phyloP scores from a whole-genome alignment of 495 filamentous ascomycete genomes.

The Penicillium soppii region DNA sequence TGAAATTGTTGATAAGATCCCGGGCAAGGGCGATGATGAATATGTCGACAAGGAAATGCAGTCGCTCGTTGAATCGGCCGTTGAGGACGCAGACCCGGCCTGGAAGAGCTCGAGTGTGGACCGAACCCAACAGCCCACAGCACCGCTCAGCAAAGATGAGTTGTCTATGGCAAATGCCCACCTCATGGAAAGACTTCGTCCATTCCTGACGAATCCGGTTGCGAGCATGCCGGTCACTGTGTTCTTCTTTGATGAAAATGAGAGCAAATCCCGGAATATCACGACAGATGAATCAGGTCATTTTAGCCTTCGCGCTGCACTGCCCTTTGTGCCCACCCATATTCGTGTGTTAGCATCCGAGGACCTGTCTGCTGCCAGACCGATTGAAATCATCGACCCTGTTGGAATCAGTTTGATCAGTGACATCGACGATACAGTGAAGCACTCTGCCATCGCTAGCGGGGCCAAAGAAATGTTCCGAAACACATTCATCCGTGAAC shows the following conservation, averaged over 20 bases:
- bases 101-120: conserved; percentile 42
- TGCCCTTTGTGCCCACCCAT: conserved; percentile 90
- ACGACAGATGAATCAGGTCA: conserved; percentile 84
- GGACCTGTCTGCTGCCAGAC: conserved; percentile 73
- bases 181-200: conserved; percentile 80
- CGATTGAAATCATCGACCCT: conserved; percentile 72
- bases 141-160: conserved; percentile 66
- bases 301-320: conserved; percentile 70
- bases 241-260: conserved; percentile 85
- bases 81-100: conserved; percentile 68
- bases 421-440: conserved; percentile 97
- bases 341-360: conserved; percentile 85
- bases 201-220: conserved; percentile 83
- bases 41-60: conserved; percentile 69
- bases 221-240: conserved; percentile 73
- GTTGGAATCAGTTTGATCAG: conserved; percentile 91
- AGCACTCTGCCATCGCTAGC: conserved; percentile 83
- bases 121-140: conserved; percentile 34
- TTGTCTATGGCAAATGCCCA: conserved; percentile 77
- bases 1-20: conserved; percentile 21
- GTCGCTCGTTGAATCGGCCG: conserved; percentile 67
- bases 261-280: conserved; percentile 76
- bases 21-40: conserved; percentile 50
- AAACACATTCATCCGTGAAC: conserved; percentile 88
- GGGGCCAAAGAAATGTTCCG: conserved; percentile 93